Base-by-base conservation (phyloP, 2,329 filamentous ascomycete genomes). In the Penicillium sp. region DNA sequence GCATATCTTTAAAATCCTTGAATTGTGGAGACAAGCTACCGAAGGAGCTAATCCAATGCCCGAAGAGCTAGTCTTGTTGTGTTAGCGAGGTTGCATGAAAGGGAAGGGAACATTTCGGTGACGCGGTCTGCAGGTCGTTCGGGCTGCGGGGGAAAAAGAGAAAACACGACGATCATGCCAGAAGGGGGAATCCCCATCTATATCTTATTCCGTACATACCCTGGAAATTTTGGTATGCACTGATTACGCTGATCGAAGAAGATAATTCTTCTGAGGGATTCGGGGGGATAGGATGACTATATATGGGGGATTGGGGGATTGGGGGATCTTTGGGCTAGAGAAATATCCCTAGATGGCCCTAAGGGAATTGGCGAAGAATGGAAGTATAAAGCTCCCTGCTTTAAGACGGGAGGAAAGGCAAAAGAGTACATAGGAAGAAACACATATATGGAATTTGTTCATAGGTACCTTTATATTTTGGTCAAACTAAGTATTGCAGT, bases 151-250 rank as follows among this genome's bases (percentile, higher is more conserved):
- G 46, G 42, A 53, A 48, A 59, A 52, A 42, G 42, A 52, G 52
- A 54, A 50, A 51, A 46, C 47, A 55, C 41, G 58, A 62, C 59
- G 64, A 64, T 62, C 65, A 65, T 66, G 64, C 63, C 59, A 60
- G 61, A 32, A 49, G 21, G 12, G 18, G 45, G 9, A 56, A 52
- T 60, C 54, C 48, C 46, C 56, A 53, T 57, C 49, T 54, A 45
- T 55, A 32, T 46, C 54, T 57, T 56, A 27, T 27, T 29, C 40
- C 25, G 25, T 42, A 64, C 61, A 50, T 62, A 62, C 61, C 56
- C 51, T 59, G 48, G 38, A 55, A 55, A 54, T 52, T 40, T 56
- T 35, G 45, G 51, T 51, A 53, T 51, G 58, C 13, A 25, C 44
- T 25, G 18, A 46, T 46, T 34, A 15, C 23, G 46, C 40, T 50